phyloP scores from a whole-genome alignment of 768 basidiomycete genomes.

The Floccularia luteovirens region DNA sequence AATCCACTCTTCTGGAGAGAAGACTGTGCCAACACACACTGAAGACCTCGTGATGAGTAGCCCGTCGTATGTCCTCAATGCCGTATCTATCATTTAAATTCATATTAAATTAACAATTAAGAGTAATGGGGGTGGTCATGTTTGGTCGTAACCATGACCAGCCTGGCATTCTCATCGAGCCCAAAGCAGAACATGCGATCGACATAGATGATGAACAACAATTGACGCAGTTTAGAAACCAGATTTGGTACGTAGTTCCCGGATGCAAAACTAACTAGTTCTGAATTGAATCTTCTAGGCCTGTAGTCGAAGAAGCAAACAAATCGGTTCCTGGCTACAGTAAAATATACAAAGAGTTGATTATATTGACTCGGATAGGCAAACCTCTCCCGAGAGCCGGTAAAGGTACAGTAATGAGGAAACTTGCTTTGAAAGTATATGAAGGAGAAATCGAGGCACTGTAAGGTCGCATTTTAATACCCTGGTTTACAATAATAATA shows the following conservation, averaged over 20 bases:
- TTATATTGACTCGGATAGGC: slow-evolving; percentile 33
- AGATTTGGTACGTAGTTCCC: slow-evolving; percentile 18
- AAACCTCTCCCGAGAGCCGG: slow-evolving; percentile 24
- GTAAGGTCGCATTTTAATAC: slow-evolving; percentile 11
- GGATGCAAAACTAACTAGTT: not conserved
- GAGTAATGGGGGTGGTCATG: slow-evolving; percentile 25
- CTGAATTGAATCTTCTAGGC: slow-evolving; percentile 15
- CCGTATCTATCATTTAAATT: not conserved
- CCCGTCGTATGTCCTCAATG: slow-evolving; percentile 11
- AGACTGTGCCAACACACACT: slow-evolving; percentile 27
- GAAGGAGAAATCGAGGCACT: slow-evolving; percentile 29
- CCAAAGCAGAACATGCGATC: slow-evolving; percentile 13
- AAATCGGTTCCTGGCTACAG: slow-evolving; percentile 28
- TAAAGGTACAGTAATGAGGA: slow-evolving; percentile 30
- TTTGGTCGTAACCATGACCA: slow-evolving; percentile 29
- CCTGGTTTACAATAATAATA: not conserved
- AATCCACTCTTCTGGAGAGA: slow-evolving; percentile 26
- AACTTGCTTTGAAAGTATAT: slow-evolving; percentile 23
- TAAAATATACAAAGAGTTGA: slow-evolving; percentile 43
- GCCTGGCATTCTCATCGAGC: slow-evolving; percentile 23
- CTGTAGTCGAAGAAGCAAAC: slow-evolving; percentile 33
- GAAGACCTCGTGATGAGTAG: slow-evolving; percentile 17
- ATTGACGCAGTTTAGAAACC: slow-evolving; percentile 21
- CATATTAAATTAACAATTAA: slow-evolving; percentile 2
- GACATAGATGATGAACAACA: slow-evolving; percentile 19